Evolutionary conservation across 2,329 filamentous ascomycete species (phyloP).

Genomic region (Fusarium citri): DNA sequence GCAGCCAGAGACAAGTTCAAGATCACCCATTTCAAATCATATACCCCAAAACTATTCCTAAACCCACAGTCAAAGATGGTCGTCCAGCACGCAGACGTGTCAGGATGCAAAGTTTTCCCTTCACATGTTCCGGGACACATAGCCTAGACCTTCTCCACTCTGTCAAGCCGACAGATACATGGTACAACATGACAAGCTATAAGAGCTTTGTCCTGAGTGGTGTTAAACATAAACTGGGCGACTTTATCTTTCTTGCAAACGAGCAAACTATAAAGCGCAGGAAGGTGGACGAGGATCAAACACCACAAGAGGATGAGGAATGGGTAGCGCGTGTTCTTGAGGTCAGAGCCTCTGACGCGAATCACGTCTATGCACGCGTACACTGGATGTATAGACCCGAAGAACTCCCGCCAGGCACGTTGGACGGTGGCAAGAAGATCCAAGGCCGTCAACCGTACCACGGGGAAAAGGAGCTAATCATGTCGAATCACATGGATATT

Average conservation of each 20-base stretch:
- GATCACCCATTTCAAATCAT: neutral
- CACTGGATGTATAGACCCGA: neutral
- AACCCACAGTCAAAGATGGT: neutral
- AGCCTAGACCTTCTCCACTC: neutral
- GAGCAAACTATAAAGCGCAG: neutral
- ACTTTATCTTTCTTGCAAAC: neutral
- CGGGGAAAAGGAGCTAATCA: constrained; percentile 75
- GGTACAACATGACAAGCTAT: neutral
- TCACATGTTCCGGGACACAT: neutral
- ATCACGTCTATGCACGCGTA: neutral
- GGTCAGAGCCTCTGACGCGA: neutral
- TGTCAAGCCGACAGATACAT: neutral
- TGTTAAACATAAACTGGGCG: neutral
- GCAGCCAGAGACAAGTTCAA: neutral
- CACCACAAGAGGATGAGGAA: neutral
- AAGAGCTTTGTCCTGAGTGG: neutral
- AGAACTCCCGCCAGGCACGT: neutral
- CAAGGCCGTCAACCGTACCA: constrained; percentile 65
- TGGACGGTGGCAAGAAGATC: neutral
- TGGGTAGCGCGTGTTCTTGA: neutral
- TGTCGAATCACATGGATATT: constrained; percentile 75
- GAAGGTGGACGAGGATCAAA: neutral
- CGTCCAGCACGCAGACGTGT: neutral
- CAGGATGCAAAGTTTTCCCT: neutral
- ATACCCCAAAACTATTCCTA: neutral